Evolutionary conservation across 2,329 filamentous ascomycete genomes (phyloP).

Genomic region (Colletotrichum orchidophilum): DNA sequence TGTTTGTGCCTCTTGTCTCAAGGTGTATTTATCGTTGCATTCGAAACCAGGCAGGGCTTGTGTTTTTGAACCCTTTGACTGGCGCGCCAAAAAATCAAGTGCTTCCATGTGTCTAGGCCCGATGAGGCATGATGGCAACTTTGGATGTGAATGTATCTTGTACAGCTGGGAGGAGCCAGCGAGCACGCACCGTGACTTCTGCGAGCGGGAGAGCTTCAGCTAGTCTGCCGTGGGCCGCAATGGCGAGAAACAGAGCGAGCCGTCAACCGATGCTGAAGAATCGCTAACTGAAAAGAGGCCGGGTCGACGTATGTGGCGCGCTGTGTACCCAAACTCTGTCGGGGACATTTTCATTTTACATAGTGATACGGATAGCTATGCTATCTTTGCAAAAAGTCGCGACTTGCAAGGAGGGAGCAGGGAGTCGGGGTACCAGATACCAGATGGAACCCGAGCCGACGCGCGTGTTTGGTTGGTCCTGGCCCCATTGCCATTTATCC

Average conservation of each 20-base stretch:
- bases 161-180: neutral
- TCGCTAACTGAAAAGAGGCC: constrained; percentile 1
- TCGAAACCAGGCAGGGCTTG: neutral
- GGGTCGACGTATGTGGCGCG: constrained; percentile 14
- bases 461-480: neutral
- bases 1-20: neutral
- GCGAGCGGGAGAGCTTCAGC: constrained; percentile 6
- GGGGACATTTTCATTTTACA: neutral
- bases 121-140: neutral
- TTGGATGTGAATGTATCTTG: neutral
- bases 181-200: neutral
- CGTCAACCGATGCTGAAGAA: constrained; percentile 22
- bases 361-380: neutral
- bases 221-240: neutral
- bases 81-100: neutral
- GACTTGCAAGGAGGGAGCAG: neutral
- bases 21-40: neutral
- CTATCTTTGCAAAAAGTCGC: neutral
- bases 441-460: neutral
- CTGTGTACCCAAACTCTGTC: neutral
- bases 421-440: neutral
- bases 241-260: neutral
- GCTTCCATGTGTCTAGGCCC: neutral
- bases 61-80: neutral
- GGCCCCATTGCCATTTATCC: neutral